phyloP scores from a whole-genome alignment of 1,139 yeast genomes.

The Yamadazyma conglobata region DNA sequence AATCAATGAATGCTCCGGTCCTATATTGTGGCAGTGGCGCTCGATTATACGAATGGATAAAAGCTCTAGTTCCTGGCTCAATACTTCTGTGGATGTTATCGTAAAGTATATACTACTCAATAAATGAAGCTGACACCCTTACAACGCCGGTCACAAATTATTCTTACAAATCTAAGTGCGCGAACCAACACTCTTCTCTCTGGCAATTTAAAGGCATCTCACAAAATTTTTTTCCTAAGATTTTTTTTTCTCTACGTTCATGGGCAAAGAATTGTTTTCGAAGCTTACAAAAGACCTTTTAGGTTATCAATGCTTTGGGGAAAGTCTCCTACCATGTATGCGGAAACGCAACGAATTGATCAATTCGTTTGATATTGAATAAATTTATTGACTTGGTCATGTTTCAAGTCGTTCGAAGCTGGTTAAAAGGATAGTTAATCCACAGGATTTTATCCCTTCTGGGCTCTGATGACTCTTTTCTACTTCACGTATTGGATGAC shows the following conservation, averaged over 20 bases:
- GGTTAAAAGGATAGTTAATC: too few species aligned
- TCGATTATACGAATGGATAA: conserved; percentile 36
- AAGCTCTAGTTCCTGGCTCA: conserved; percentile 32
- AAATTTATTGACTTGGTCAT: too few species aligned
- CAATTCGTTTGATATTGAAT: conserved; percentile 32
- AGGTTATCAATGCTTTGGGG: conserved; percentile 67
- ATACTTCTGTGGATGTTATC: conserved; percentile 23
- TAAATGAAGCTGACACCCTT: too few species aligned
- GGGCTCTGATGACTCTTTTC: background rate
- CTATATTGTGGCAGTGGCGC: conserved; percentile 54
- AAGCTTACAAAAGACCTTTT: conserved; percentile 60
- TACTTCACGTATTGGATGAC: conserved; percentile 1
- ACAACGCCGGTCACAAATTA: too few species aligned
- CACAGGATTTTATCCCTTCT: too few species aligned
- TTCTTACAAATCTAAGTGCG: too few species aligned
- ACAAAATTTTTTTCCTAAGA: conserved; percentile 3
- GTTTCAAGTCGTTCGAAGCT: too few species aligned
- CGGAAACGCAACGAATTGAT: conserved; percentile 56
- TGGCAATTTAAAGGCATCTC: background rate
- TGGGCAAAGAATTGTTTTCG: conserved; percentile 81
- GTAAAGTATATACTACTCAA: conserved; percentile 2
- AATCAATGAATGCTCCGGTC: conserved; percentile 24
- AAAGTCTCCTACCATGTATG: conserved; percentile 87
- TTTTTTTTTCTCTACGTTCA: conserved; percentile 42
- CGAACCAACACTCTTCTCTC: background rate